These are phyloP conservation scores for Colletotrichum zoysiae DNA, from an alignment of 2,329 filamentous ascomycete genomes.

Conservation along the genomic window DNA sequence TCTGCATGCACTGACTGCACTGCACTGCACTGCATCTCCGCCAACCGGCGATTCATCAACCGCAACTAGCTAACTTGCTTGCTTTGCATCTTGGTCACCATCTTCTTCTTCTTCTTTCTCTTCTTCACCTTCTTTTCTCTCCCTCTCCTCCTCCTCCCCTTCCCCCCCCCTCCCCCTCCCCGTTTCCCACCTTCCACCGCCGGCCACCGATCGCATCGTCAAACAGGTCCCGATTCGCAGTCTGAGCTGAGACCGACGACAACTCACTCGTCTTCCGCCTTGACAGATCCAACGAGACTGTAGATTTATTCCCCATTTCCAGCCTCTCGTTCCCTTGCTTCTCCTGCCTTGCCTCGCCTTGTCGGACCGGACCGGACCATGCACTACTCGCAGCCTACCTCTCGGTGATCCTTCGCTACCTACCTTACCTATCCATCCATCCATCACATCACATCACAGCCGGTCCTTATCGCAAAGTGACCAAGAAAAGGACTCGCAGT, in stretches of 20 bases:
- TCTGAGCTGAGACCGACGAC: conserved; percentile 12
- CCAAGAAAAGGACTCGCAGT: not conserved
- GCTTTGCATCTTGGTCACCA: not conserved
- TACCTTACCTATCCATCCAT: not conserved
- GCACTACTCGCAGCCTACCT: conserved; percentile 23
- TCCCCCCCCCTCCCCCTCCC: not conserved
- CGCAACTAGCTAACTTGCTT: not conserved
- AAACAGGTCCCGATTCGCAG: conserved; percentile 22
- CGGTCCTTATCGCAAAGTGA: not conserved
- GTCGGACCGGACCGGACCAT: conserved; percentile 20
- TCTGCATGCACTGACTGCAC: not conserved
- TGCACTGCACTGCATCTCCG: not conserved
- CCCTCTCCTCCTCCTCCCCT: not conserved
- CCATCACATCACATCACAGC: not conserved
- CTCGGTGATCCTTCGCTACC: conserved; percentile 36
- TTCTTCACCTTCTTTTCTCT: not conserved
- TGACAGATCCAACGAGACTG: conserved; percentile 37
- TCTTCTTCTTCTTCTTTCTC: not conserved
- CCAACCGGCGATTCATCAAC: conserved; percentile 2
- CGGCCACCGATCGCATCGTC: not conserved
- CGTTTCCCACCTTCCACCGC: not conserved
- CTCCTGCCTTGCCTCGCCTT: too few species aligned
- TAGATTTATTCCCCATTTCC: not conserved
- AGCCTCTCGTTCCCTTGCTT: not conserved
- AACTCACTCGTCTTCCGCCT: conserved; percentile 9